A percentile compares a stretch with the other conserved stretches of the same genome.
These are phyloP conservation scores for Capsicum rhomboideum DNA, from an alignment of 257 asterid species.

Conservation along the genomic window DNA sequence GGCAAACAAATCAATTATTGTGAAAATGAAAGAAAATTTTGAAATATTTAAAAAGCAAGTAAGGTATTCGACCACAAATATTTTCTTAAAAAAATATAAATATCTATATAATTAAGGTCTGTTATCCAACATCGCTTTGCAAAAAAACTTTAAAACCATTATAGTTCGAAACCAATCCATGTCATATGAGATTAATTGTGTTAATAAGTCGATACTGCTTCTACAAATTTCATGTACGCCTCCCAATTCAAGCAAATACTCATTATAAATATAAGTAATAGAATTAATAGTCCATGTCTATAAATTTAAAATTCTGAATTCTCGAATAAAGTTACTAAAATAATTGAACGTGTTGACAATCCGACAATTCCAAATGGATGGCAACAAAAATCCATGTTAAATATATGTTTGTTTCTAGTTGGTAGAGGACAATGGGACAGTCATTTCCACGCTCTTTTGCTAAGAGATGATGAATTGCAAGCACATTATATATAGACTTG, in stretches of 20 bases:
- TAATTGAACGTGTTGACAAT: background rate
- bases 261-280: background rate
- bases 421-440: conserved; percentile 1
- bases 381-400: background rate
- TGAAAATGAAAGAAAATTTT: background rate
- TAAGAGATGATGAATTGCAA: background rate
- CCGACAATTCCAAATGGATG: conserved; percentile 4
- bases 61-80: background rate
- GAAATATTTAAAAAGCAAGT: background rate
- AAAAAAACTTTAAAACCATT: too few species aligned
- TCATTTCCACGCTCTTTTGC: background rate
- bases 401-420: conserved; percentile 5
- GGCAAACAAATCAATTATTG: conserved; percentile 1
- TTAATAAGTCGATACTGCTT: too few species aligned
- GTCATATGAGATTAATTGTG: too few species aligned
- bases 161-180: too few species aligned
- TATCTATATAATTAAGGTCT: too few species aligned
- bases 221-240: background rate
- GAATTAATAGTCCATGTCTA: background rate
- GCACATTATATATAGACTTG: background rate
- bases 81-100: too few species aligned
- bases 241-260: too few species aligned
- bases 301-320: background rate
- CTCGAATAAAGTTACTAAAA: background rate
- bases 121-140: too few species aligned